Evolutionary conservation across 768 basidiomycete species (phyloP), one percentile per base, ranked within the genome.

Genomic region (Hypholoma sublateritium): DNA sequence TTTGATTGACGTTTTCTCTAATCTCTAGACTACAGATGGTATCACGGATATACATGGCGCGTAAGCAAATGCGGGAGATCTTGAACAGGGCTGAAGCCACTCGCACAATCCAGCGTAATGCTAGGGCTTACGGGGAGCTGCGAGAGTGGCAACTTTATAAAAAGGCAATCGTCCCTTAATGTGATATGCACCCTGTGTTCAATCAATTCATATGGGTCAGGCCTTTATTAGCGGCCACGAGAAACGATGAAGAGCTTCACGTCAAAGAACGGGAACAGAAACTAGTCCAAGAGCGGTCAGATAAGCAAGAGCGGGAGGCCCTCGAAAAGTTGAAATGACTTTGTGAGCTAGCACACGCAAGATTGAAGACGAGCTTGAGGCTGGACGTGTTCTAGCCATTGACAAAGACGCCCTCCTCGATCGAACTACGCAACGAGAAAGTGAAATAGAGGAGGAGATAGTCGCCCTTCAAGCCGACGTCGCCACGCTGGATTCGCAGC

Each of bases 111-210:
- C 97, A 98, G 68, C 82, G 87, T 44, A 99, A 99, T 68, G 96
- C 96, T 2, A 79, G 94, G 19, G 80, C 97, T 19, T 98, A 98
- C 67, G 87, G 88, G 6, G 88, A 93, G 54, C 78, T 99, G 25
- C 81, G 86, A 45, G 93, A 96, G 51, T 98, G 97, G 97, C 91
- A 95, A 60, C 79, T 98, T 8, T 99, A 95, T 69, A 94, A 93
- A 2, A 96, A 96, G 78, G 93, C 85, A 59, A 44, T 71, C 54
- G 2, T 22, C 21, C 17, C n/a, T n/a, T n/a, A 42, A 34, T 51
- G 8, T 39, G 43, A 16, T 11, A 5, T 45, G 21, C n/a, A n/a
- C n/a, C n/a, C n/a, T 49, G 53, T 4, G 46, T 61, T 56, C 53
- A 43, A 9, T 14, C 37, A 6, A 55, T 19, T 45, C n/a, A 9